phyloP scores from a whole-genome alignment of 2,329 filamentous ascomycete species.

The Lasiodiplodia hormozganensis region DNA sequence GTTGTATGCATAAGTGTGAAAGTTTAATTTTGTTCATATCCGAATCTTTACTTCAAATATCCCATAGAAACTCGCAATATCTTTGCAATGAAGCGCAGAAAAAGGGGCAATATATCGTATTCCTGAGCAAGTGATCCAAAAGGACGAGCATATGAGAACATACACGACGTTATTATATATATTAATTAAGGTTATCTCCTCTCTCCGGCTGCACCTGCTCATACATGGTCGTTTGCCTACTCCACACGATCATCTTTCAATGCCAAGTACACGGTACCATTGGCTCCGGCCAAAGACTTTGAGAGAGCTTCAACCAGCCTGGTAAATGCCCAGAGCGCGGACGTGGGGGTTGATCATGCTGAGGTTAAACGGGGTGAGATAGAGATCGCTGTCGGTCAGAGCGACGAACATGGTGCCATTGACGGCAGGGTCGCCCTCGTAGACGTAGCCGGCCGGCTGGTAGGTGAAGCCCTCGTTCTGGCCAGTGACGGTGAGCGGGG shows the following conservation, averaged over 20 bases:
- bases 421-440: conserved; percentile 69
- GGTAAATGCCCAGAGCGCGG: conserved; percentile 75
- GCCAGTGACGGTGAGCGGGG: conserved; percentile 68
- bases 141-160: no score
- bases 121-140: no score
- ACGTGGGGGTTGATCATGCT: conserved; percentile 78
- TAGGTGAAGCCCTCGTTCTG: conserved; percentile 69
- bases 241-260: neutral
- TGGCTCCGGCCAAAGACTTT: neutral
- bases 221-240: no score
- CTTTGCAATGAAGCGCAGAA: no score
- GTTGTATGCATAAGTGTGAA: no score
- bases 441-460: conserved; percentile 75
- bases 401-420: conserved; percentile 84
- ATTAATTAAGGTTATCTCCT: neutral
- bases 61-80: no score
- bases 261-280: no score
- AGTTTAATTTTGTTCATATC: no score
- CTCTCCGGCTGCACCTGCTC: neutral
- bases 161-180: neutral
- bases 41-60: no score
- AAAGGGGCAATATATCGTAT: no score
- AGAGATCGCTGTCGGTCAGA: conserved; percentile 72
- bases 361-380: conserved; percentile 79
- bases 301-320: conserved; percentile 69